Conservation (phyloP, 306 rosid species). For the Quercus agrifolia region DNA sequence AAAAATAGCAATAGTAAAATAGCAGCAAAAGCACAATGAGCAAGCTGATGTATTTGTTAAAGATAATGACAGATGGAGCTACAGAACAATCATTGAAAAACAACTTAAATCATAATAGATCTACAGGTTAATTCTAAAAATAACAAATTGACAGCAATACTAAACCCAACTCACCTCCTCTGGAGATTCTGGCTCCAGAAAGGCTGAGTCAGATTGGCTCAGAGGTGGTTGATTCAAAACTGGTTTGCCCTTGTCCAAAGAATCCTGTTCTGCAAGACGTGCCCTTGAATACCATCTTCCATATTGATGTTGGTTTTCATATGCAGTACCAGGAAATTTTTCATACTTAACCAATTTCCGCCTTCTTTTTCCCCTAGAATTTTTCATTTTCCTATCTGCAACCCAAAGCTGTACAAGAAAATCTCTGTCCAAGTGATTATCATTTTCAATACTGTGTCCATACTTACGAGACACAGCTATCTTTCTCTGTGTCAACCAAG, state of each 20-base stretch:
- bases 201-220: slow-evolving; percentile 58
- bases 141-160: neutral
- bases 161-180: slow-evolving; percentile 50
- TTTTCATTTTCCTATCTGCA: slow-evolving; percentile 40
- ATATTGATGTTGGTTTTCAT: slow-evolving; percentile 5
- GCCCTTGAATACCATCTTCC: slow-evolving; percentile 36
- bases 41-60: neutral
- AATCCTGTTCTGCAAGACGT: slow-evolving; percentile 26
- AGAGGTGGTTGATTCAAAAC: slow-evolving; percentile 61
- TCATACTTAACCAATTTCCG: slow-evolving; percentile 16
- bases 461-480: slow-evolving; percentile 32
- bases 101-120: neutral
- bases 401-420: slow-evolving; percentile 62
- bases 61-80: neutral
- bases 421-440: slow-evolving; percentile 45
- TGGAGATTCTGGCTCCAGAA: slow-evolving; percentile 51
- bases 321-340: slow-evolving; percentile 4
- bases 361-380: slow-evolving; percentile 20
- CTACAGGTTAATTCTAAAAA: neutral
- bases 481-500: slow-evolving; percentile 8
- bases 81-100: neutral
- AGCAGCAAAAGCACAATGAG: neutral
- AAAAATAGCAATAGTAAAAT: neutral
- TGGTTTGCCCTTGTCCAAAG: neutral
- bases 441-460: slow-evolving; percentile 25